phyloP scores from a whole-genome alignment of 305 asterid genomes.

The Euphrasia arctica region DNA sequence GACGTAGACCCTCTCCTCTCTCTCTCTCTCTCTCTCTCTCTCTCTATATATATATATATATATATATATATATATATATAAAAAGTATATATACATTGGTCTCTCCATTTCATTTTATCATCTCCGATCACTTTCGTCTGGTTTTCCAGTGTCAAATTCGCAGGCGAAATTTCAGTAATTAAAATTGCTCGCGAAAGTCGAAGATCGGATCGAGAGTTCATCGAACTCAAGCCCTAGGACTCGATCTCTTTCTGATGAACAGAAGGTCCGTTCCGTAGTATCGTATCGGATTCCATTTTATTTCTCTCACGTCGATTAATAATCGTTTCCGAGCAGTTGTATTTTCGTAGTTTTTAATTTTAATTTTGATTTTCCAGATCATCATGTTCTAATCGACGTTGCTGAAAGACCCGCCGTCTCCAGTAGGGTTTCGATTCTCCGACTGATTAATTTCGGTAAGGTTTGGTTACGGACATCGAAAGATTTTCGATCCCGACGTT shows the following conservation, averaged over 20 bases:
- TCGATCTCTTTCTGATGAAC: conserved; percentile 37
- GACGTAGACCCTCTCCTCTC: conserved; percentile 23
- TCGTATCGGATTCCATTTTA: conserved; percentile 3
- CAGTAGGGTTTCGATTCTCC: conserved; percentile 21
- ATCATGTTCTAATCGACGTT: conserved; percentile 10
- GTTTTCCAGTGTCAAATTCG: conserved; percentile 13
- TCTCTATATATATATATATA: not conserved
- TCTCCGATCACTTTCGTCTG: conserved; percentile 9
- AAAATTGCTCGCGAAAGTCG: conserved; percentile 37
- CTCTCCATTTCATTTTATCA: conserved; percentile 6
- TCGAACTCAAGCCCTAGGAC: conserved; percentile 47
- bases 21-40: conserved; percentile 22
- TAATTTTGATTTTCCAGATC: conserved; percentile 16
- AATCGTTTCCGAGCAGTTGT: not conserved
- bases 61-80: too few species aligned
- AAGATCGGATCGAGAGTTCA: conserved; percentile 60
- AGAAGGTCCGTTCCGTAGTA: conserved; percentile 34
- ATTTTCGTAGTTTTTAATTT: not conserved
- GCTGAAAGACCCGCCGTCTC: conserved; percentile 30
- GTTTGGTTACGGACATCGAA: conserved; percentile 30
- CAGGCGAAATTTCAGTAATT: not conserved
- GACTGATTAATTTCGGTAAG: conserved; percentile 16
- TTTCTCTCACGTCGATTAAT: conserved; percentile 5
- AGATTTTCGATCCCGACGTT: conserved; percentile 36
- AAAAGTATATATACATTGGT: too few species aligned